phyloP scores from a whole-genome alignment of 169 alveolate species.

The Ichthyophthirius multifiliis region DNA sequence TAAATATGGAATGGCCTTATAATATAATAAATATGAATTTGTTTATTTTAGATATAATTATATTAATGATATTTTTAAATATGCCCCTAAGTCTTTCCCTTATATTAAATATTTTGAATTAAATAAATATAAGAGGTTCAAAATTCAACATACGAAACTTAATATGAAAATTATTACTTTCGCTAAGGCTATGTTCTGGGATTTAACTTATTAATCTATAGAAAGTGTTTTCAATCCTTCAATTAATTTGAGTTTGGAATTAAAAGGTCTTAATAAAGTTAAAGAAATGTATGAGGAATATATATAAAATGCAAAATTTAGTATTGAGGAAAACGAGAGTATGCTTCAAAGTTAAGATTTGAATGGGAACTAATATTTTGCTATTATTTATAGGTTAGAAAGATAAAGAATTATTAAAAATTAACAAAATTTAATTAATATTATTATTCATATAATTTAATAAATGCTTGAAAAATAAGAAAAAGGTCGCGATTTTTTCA shows the following conservation, averaged over 20 bases:
- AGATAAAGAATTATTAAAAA: constrained; percentile 1
- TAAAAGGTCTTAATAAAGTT: background rate
- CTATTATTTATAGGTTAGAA: background rate
- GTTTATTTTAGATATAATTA: constrained; percentile 20
- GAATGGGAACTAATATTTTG: background rate
- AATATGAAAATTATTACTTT: background rate
- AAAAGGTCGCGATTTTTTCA: background rate
- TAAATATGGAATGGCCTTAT: constrained; percentile 35
- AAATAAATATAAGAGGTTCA: background rate
- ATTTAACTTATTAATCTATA: background rate
- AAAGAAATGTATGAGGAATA: background rate
- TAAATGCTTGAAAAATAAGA: background rate
- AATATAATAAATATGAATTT: constrained; percentile 34
- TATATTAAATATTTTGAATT: constrained; percentile 5
- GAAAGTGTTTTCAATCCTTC: background rate
- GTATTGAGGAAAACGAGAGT: background rate
- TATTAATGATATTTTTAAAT: background rate
- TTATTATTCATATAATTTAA: background rate
- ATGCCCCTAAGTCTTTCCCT: background rate
- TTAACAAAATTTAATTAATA: background rate
- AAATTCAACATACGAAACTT: background rate
- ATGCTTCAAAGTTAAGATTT: background rate
- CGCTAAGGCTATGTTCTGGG: constrained; percentile 5
- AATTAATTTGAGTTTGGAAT: background rate
- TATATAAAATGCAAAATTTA: background rate